Conservation (phyloP, 1,284 basidiomycete species). For the Apiotrichum sp. region DNA sequence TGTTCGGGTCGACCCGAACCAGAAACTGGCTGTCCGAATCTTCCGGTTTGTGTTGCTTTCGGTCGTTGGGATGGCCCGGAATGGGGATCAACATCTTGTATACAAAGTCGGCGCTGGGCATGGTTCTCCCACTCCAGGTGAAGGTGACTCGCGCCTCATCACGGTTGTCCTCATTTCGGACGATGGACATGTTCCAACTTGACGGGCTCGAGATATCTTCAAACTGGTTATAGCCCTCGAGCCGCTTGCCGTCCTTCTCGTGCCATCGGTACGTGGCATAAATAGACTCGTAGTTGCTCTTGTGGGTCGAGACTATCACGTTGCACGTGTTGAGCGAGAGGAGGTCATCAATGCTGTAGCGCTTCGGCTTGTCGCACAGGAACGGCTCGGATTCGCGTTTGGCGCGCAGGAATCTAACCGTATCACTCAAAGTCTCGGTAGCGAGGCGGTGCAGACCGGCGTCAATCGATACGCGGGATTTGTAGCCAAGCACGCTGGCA, state of each 20-base stretch:
- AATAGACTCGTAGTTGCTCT: constrained; percentile 3
- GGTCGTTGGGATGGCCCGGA: too few species aligned
- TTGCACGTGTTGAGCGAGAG: constrained; percentile 12
- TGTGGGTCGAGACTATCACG: neutral
- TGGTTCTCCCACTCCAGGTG: too few species aligned
- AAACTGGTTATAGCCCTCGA: constrained; percentile 14
- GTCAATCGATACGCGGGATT: constrained; percentile 20
- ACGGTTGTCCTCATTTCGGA: too few species aligned
- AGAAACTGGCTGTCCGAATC: neutral
- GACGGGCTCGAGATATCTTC: constrained; percentile 13
- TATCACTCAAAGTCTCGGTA: constrained; percentile 12
- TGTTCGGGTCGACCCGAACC: constrained; percentile 3
- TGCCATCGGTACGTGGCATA: too few species aligned
- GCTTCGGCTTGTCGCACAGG: neutral
- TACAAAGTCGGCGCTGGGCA: too few species aligned
- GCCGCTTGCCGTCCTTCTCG: constrained; percentile 2
- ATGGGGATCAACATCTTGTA: neutral
- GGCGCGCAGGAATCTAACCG: constrained; percentile 8
- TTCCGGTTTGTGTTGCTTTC: neutral
- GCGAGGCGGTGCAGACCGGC: constrained; percentile 23
- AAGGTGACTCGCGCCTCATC: too few species aligned
- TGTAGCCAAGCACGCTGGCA: constrained; percentile 18
- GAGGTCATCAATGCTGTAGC: constrained; percentile 7
- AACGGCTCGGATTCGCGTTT: constrained; percentile 3
- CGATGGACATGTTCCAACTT: constrained; percentile 17